phyloP scores from a whole-genome alignment of 2,329 filamentous ascomycete species.

The Hymenoscyphus albidus region DNA sequence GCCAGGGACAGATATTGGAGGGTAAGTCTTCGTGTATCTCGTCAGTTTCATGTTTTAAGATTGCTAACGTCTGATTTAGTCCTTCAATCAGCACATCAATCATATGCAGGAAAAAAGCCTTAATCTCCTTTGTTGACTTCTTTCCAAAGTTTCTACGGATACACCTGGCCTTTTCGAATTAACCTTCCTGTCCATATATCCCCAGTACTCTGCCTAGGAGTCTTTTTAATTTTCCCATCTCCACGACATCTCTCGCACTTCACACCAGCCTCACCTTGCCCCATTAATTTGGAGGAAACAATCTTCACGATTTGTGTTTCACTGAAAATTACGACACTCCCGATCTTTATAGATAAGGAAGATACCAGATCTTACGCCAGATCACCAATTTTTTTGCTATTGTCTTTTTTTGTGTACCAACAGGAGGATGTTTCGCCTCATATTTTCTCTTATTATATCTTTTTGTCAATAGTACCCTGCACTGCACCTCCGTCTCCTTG shows the following conservation, averaged over 20 bases:
- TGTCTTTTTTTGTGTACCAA: slow-evolving; percentile 9
- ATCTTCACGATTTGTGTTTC: background rate
- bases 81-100: slow-evolving; percentile 9
- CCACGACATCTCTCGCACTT: background rate
- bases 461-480: slow-evolving; percentile 2
- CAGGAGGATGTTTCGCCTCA: background rate
- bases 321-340: background rate
- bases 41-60: background rate
- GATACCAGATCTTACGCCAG: slow-evolving; percentile 14
- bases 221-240: background rate
- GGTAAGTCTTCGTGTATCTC: slow-evolving; percentile 23
- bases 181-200: slow-evolving; percentile 8
- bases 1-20: slow-evolving; percentile 52
- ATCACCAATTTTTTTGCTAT: slow-evolving; percentile 5
- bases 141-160: background rate
- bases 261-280: background rate
- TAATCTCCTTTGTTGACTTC: background rate
- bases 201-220: background rate
- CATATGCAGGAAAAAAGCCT: background rate
- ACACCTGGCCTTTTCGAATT: background rate
- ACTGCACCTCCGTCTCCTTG: background rate
- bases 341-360: slow-evolving; percentile 6
- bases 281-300: background rate
- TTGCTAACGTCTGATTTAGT: background rate
- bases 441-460: background rate